Evolutionary conservation across 176 grass and related monocot species (phyloP).

Genomic region (Bonia amplexicaulis): DNA sequence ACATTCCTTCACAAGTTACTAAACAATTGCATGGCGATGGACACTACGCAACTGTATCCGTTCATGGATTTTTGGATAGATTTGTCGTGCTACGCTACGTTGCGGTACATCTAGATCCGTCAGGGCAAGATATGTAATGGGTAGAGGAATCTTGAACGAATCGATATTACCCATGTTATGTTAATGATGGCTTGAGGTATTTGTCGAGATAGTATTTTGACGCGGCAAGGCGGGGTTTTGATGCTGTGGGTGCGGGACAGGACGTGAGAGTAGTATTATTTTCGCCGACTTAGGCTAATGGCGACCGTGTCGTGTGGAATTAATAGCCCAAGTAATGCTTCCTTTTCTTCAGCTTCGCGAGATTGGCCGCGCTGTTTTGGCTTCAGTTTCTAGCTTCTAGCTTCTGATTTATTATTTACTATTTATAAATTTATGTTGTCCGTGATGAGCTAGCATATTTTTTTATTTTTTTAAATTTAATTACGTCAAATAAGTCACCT

Average conservation of each 20-base stretch:
- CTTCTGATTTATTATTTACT: too few relatives aligned
- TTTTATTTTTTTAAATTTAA: too few relatives aligned
- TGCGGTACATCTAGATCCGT: neutral
- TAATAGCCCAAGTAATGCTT: neutral
- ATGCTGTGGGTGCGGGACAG: neutral
- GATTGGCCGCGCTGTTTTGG: too few relatives aligned
- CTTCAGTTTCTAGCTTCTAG: too few relatives aligned
- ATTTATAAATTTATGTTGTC: too few relatives aligned
- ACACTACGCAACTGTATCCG: neutral
- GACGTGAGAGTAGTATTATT: neutral
- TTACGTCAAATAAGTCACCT: too few relatives aligned
- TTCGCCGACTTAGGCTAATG: neutral
- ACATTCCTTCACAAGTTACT: neutral
- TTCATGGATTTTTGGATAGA: neutral
- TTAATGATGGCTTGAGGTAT: neutral
- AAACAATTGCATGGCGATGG: neutral
- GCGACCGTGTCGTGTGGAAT: neutral
- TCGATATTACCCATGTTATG: neutral
- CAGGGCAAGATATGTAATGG: neutral
- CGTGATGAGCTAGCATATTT: too few relatives aligned
- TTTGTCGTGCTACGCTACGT: too few relatives aligned
- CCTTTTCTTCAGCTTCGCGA: neutral
- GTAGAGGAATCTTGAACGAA: neutral
- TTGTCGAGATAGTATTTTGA: neutral
- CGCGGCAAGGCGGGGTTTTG: neutral